Evolutionary conservation across 371 early-diverging fungal genomes (phyloP).

Genomic region (Blakeslea trispora): DNA sequence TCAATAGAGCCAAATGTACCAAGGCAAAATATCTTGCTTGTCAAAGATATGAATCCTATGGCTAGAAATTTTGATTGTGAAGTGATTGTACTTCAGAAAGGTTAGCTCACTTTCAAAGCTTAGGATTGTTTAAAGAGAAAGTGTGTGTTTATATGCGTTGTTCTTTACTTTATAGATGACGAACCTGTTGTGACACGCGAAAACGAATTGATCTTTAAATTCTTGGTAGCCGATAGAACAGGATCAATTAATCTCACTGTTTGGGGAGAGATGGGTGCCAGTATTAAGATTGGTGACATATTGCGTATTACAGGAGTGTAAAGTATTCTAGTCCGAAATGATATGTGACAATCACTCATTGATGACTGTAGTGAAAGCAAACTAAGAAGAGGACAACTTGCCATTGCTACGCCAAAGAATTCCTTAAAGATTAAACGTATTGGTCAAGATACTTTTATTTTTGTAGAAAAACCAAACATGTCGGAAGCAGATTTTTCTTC

Average conservation of each 20-base stretch:
- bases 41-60: constrained; percentile 51
- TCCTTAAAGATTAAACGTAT: constrained; percentile 30
- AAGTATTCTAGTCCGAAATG: too few species aligned
- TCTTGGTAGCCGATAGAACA: constrained; percentile 57
- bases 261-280: constrained; percentile 51
- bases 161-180: constrained; percentile 22
- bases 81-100: constrained; percentile 57
- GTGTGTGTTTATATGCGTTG: too few species aligned
- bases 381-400: constrained; percentile 26
- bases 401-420: constrained; percentile 16
- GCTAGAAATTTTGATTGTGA: constrained; percentile 57
- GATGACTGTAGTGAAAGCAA: constrained; percentile 30
- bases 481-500: constrained; percentile 26
- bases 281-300: constrained; percentile 57
- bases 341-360: not conserved
- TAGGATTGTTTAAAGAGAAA: too few species aligned
- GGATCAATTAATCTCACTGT: constrained; percentile 52
- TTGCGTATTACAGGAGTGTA: constrained; percentile 55
- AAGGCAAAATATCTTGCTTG: constrained; percentile 26
- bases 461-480: constrained; percentile 41
- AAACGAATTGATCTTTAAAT: constrained; percentile 49
- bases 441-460: constrained; percentile 43
- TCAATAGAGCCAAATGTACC: constrained; percentile 1
- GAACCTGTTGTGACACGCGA: constrained; percentile 49
- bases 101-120: constrained; percentile 18